Evolutionary conservation across 371 early-diverging fungal species (phyloP), one percentile per base, ranked within the genome.

Genomic region (Mycotypha africana): DNA sequence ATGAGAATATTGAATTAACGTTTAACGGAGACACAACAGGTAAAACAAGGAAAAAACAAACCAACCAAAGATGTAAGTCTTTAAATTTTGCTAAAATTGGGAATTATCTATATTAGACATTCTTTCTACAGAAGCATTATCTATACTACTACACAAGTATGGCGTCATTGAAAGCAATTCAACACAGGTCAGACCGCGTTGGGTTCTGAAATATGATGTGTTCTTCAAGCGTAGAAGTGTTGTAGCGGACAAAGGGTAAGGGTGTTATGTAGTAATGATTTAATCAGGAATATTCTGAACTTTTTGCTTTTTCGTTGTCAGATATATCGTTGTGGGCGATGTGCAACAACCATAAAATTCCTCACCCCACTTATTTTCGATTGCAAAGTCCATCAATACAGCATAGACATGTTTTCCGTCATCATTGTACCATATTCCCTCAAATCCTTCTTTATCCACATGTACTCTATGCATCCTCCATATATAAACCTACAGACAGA

Each of bases 181-280:
- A n/a, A 38, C 49, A 0, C 38, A 35, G 11, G 49, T 67, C 0
- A 32, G 35, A 4, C 74, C 74, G 1, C 70, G 65, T 31, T 73
- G 63, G 63, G 78, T 78, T 15, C 50, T 80, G 51, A 78, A 80
- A 49, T 80, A 80, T 43, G 63, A 77, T 31, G 77, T 74, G 10
- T 74, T 79, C 44, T 72, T 65, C 22, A 58, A 62, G 14, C 34
- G 57, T 42, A 64, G 77, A 33, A 75, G 79, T 35, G 49, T 79
- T 7, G 64, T 79, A 17, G 60, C 67, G 3, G 71, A 76, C 44
- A 79, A 79, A 58, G 79, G 79, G 72, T 79, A 68, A 59, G 61
- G 19, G n/a, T n/a, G n/a, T n/a, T n/a, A n/a, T n/a, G n/a, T n/a
- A n/a, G n/a, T n/a, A n/a, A n/a, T 21, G 7, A 23, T 9, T 2